These are phyloP conservation scores for Aspergillus novoparasiticus DNA, from an alignment of 2,329 filamentous ascomycete genomes.

Conservation along the genomic window DNA sequence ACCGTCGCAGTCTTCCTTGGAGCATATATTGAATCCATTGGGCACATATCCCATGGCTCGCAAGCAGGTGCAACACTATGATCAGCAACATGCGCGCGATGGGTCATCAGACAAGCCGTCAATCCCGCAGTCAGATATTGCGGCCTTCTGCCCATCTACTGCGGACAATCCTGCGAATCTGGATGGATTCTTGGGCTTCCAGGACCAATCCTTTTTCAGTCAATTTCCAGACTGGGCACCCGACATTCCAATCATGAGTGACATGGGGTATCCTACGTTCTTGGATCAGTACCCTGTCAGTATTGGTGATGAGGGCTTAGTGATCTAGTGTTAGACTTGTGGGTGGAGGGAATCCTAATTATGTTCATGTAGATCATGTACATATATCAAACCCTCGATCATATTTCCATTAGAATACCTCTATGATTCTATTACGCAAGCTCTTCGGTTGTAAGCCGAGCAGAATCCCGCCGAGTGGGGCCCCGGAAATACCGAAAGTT, in stretches of 20 bases:
- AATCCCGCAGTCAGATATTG: neutral
- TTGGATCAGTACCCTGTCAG: neutral
- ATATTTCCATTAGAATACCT: neutral
- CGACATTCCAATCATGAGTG: neutral
- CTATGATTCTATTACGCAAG: neutral
- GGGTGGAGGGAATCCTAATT: neutral
- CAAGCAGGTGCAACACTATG: neutral
- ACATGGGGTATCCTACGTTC: neutral
- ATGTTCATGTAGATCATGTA: neutral
- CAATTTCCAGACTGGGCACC: neutral
- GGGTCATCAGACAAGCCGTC: neutral
- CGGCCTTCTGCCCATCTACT: neutral
- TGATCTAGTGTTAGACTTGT: neutral
- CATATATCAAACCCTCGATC: neutral
- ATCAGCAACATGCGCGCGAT: neutral
- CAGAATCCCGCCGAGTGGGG: neutral
- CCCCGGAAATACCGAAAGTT: too few species aligned
- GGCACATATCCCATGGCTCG: neutral
- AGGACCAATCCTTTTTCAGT: neutral
- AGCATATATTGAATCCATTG: neutral
- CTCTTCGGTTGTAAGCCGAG: too few species aligned
- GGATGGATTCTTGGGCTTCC: neutral
- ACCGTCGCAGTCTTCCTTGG: neutral
- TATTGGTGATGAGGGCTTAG: neutral
- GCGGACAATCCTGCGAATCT: neutral